These are phyloP conservation scores for Stachybotrys chartarum DNA, from an alignment of 2,329 filamentous ascomycete species.

Conservation along the genomic window DNA sequence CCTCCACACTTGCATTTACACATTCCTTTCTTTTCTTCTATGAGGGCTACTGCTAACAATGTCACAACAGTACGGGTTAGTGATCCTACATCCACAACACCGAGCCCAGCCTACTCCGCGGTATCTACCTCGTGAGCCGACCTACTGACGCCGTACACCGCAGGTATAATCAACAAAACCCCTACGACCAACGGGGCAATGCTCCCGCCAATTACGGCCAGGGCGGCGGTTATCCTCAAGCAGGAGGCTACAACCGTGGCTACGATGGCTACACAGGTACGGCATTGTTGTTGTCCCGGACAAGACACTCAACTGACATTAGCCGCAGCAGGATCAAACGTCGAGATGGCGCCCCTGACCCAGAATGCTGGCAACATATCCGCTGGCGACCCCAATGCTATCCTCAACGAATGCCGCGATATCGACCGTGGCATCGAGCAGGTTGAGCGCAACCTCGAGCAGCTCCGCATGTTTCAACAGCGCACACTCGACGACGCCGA, in stretches of 20 bases:
- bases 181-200: slow-evolving; percentile 49
- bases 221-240: slow-evolving; percentile 1
- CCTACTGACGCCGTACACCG: slow-evolving; percentile 4
- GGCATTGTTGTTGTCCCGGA: background rate
- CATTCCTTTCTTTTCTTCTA: slow-evolving; percentile 6
- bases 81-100: slow-evolving; percentile 12
- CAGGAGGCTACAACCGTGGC: slow-evolving; percentile 4
- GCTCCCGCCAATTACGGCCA: slow-evolving; percentile 25
- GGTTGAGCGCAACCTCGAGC: slow-evolving; percentile 64
- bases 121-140: background rate
- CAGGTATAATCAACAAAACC: slow-evolving; percentile 52
- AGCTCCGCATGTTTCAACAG: slow-evolving; percentile 65
- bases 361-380: slow-evolving; percentile 42
- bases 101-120: background rate
- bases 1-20: slow-evolving; percentile 4
- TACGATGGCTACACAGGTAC: slow-evolving; percentile 23
- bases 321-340: slow-evolving; percentile 34
- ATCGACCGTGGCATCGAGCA: slow-evolving; percentile 71
- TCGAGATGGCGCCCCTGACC: slow-evolving; percentile 65
- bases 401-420: slow-evolving; percentile 78
- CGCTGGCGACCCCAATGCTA: slow-evolving; percentile 59
- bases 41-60: slow-evolving; percentile 17
- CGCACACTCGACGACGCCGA: slow-evolving; percentile 69
- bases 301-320: background rate
- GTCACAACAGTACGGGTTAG: slow-evolving; percentile 46